These are phyloP conservation scores for Apiospora kogelbergensis DNA, from an alignment of 2,329 filamentous ascomycete genomes.

Conservation along the genomic window DNA sequence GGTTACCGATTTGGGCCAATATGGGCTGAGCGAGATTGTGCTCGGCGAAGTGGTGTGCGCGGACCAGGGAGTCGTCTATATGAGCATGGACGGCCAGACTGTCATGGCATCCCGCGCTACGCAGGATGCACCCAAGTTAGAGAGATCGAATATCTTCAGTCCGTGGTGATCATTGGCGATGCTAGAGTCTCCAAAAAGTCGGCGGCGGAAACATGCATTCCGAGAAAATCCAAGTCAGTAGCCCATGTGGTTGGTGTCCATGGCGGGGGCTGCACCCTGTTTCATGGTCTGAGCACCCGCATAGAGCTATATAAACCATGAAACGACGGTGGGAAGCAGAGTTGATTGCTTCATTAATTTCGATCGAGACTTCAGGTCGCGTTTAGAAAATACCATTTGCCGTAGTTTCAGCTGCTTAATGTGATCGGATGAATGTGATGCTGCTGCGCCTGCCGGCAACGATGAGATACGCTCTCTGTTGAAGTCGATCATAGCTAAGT, in stretches of 20 bases:
- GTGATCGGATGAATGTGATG: neutral
- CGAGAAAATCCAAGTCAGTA: neutral
- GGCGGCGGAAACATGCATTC: neutral
- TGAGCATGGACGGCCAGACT: constrained; percentile 3
- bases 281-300: neutral
- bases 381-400: neutral
- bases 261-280: neutral
- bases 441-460: neutral
- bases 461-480: neutral
- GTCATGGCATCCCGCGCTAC: neutral
- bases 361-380: neutral
- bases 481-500: neutral
- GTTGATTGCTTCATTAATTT: neutral
- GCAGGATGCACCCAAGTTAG: neutral
- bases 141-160: neutral
- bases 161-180: neutral
- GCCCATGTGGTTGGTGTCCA: neutral
- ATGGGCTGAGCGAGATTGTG: neutral
- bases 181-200: neutral
- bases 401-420: neutral
- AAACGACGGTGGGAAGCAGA: neutral
- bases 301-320: neutral
- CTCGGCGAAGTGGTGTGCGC: neutral
- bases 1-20: neutral
- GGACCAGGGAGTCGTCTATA: neutral